Evolutionary conservation across 2,329 filamentous ascomycete genomes (phyloP).

Genomic region (Simplicillium aogashimaense): DNA sequence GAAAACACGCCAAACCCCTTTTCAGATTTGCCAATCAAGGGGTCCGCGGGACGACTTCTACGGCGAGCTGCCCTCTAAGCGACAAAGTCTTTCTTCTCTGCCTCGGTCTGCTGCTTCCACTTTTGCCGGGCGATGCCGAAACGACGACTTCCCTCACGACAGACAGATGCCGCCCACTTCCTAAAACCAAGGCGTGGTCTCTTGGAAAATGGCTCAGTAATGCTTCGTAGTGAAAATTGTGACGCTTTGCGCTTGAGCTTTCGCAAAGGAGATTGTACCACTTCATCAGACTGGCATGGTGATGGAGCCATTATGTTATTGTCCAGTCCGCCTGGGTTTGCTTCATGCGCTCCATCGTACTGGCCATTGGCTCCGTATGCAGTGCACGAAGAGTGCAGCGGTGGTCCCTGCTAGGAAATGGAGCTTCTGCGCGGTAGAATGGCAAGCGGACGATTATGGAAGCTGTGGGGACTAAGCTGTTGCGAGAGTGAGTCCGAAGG

Average conservation of each 20-base stretch:
- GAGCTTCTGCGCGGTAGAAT: no score
- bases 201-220: constrained; percentile 15
- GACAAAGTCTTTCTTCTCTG: constrained; percentile 15
- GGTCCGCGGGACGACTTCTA: constrained; percentile 12
- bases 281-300: not conserved
- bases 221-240: constrained; percentile 17
- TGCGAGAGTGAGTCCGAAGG: constrained; percentile 13
- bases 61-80: constrained; percentile 18
- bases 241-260: constrained; percentile 21
- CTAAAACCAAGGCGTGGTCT: constrained; percentile 17
- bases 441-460: not conserved
- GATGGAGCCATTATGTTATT: not conserved
- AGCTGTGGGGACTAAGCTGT: constrained; percentile 2
- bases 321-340: not conserved
- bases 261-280: constrained; percentile 5
- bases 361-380: no score
- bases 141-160: constrained; percentile 13
- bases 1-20: constrained; percentile 14
- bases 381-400: not conserved
- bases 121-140: constrained; percentile 15
- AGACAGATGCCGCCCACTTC: constrained; percentile 18
- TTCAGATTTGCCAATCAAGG: constrained; percentile 14
- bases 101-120: constrained; percentile 15
- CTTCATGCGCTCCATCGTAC: not conserved
- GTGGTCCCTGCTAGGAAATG: not conserved